phyloP scores from a whole-genome alignment of 2,329 filamentous ascomycete species.

The Paecilomyces dactylethromorphus region DNA sequence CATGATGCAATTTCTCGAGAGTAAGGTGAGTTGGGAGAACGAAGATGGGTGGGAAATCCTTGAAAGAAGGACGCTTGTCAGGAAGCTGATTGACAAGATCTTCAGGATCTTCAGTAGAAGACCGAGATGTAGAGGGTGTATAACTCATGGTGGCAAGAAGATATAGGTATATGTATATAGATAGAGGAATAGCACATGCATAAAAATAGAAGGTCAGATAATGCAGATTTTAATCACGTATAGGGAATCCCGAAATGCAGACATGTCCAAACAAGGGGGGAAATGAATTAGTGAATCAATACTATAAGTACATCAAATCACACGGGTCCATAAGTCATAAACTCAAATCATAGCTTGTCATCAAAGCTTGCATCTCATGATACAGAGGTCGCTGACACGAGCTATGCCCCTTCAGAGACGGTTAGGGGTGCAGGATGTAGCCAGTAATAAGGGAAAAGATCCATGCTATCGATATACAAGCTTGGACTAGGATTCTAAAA shows the following conservation, averaged over 20 bases:
- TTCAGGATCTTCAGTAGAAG: not conserved
- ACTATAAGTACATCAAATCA: not conserved
- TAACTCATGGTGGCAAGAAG: not conserved
- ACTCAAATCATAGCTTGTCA: not conserved
- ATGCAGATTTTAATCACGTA: not conserved
- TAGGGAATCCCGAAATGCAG: not conserved
- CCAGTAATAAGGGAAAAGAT: not conserved
- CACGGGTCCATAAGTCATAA: not conserved
- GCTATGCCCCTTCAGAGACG: not conserved
- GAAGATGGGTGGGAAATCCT: conserved; percentile 57
- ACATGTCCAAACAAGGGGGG: not conserved
- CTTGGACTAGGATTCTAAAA: not conserved
- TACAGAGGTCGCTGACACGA: not conserved
- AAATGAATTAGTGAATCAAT: not conserved
- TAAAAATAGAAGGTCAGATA: not conserved
- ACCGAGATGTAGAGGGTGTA: not conserved
- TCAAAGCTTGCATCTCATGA: not conserved
- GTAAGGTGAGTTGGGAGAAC: conserved; percentile 66
- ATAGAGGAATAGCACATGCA: not conserved
- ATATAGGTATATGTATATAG: not conserved
- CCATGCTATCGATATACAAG: not conserved
- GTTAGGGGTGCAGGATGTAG: not conserved
- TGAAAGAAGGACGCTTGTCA: conserved; percentile 14
- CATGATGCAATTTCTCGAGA: conserved; percentile 53
- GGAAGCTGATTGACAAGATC: not conserved